These are phyloP conservation scores for Trametes hirsuta DNA, from an alignment of 1,284 basidiomycete species.

Conservation along the genomic window DNA sequence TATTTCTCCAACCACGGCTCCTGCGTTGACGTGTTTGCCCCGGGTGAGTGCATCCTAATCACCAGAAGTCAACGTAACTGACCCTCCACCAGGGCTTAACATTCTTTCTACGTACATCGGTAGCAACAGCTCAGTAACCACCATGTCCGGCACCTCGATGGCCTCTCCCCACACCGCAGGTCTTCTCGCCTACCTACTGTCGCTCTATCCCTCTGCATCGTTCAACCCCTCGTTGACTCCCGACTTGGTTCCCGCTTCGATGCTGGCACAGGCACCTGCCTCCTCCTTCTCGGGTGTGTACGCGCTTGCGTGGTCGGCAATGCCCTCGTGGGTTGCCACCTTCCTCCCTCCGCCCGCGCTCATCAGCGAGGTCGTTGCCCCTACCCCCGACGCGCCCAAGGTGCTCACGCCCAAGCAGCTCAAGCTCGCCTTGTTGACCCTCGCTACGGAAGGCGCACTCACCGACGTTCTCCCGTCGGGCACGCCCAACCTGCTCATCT, in stretches of 20 bases:
- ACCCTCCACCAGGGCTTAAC: conserved; percentile 46
- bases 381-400: conserved; percentile 44
- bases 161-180: conserved; percentile 63
- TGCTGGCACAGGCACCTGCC: conserved; percentile 23
- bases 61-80: neutral
- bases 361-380: conserved; percentile 45
- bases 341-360: conserved; percentile 63
- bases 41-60: conserved; percentile 45
- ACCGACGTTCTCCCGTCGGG: conserved; percentile 47
- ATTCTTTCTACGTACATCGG: conserved; percentile 73
- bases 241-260: conserved; percentile 33
- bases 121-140: conserved; percentile 60
- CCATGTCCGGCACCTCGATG: conserved; percentile 67
- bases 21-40: conserved; percentile 78
- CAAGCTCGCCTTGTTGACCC: conserved; percentile 61
- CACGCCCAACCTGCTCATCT: conserved; percentile 60
- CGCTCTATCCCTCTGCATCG: conserved; percentile 54
- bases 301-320: conserved; percentile 51
- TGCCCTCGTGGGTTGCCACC: conserved; percentile 61
- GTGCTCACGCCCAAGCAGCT: conserved; percentile 55
- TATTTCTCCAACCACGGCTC: conserved; percentile 78
- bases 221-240: conserved; percentile 47
- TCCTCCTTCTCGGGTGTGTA: conserved; percentile 46
- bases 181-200: conserved; percentile 76
- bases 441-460: conserved; percentile 54